Evolutionary conservation across 768 basidiomycete genomes (phyloP).

Genomic region (Pulveroboletus sp.): DNA sequence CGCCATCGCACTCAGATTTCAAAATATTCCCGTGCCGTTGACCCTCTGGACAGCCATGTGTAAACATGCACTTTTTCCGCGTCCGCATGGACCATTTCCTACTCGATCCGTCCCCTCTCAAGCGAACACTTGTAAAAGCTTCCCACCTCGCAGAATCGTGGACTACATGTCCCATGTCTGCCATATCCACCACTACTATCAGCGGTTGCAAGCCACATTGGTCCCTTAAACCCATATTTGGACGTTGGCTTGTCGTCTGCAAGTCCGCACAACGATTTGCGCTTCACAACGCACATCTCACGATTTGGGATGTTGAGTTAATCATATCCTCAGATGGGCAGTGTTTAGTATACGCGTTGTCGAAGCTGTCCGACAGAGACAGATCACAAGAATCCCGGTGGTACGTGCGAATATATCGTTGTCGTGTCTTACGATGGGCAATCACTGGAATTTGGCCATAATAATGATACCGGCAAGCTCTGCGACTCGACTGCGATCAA

Average conservation of each 20-base stretch:
- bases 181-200: background rate
- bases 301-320: background rate
- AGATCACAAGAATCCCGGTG: background rate
- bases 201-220: rapidly evolving
- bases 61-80: background rate
- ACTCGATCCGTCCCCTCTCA: background rate
- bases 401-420: background rate
- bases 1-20: conserved; percentile 6
- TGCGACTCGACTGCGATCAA: background rate
- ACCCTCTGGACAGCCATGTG: conserved; percentile 1
- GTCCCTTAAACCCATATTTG: background rate
- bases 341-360: background rate
- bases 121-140: conserved; percentile 1
- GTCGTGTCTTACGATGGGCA: background rate
- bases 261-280: background rate
- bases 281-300: background rate
- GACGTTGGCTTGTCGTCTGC: conserved; percentile 1
- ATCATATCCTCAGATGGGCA: background rate
- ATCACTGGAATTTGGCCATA: background rate
- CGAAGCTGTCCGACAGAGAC: background rate
- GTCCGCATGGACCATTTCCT: background rate
- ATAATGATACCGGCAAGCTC: background rate
- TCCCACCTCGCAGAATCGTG: conserved; percentile 1
- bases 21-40: background rate
- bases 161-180: conserved; percentile 1